Conservation (phyloP, 352 stramenopile genomes). For the Discostella stelligera region DNA sequence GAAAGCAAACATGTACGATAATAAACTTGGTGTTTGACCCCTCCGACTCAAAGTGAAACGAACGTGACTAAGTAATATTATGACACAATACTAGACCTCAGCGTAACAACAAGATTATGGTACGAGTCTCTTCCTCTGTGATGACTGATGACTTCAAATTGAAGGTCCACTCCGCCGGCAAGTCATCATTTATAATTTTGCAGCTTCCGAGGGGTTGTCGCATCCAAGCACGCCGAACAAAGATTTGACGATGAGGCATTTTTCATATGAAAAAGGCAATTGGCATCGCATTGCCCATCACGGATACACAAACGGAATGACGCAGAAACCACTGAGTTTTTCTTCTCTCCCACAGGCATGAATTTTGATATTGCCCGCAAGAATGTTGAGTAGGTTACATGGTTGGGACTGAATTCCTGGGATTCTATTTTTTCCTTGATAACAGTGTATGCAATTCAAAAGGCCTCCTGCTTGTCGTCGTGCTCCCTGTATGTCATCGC, state of each 20-base stretch:
- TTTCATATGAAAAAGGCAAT: conserved; percentile 43
- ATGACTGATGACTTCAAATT: conserved; percentile 25
- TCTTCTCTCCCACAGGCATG: conserved; percentile 36
- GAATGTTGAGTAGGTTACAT: conserved; percentile 49
- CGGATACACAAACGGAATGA: conserved; percentile 39
- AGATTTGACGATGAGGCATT: conserved; percentile 34
- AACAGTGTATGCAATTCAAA: conserved; percentile 33
- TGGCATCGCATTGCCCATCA: conserved; percentile 50
- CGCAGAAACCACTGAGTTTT: conserved; percentile 27
- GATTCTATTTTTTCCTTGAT: conserved; percentile 44
- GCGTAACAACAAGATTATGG: no score
- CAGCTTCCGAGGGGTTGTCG: conserved; percentile 16
- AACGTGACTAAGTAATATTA: no score
- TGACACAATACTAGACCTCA: no score
- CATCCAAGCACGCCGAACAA: conserved; percentile 31
- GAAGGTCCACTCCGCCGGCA: conserved; percentile 35
- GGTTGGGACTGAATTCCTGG: conserved; percentile 30
- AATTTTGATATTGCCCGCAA: conserved; percentile 43
- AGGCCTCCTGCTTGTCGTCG: conserved; percentile 40
- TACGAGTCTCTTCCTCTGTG: background rate
- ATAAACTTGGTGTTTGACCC: no score
- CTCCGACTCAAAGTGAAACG: no score
- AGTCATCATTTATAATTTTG: conserved; percentile 21
- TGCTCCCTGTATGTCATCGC: conserved; percentile 43
- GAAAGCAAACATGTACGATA: conserved; percentile 48